phyloP scores from a whole-genome alignment of 2,329 filamentous ascomycete species.

The Aspergillus sp. region DNA sequence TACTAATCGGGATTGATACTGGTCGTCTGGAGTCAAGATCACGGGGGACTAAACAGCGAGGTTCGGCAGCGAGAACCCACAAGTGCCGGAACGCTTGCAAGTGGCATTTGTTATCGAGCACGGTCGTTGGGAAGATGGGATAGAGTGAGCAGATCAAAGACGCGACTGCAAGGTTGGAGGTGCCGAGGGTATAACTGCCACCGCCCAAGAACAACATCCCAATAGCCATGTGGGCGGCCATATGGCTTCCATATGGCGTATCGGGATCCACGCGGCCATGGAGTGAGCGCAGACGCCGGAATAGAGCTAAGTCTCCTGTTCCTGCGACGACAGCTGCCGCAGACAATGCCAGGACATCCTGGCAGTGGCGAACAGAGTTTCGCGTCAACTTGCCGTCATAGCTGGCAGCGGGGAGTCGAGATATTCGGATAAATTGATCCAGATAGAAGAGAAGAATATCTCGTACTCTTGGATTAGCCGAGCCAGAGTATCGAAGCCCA shows the following conservation, averaged over 20 bases:
- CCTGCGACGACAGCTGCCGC: slow-evolving; percentile 92
- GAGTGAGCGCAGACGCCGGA: slow-evolving; percentile 80
- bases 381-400: slow-evolving; percentile 85
- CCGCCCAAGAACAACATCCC: slow-evolving; percentile 89
- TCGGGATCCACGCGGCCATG: slow-evolving; percentile 84
- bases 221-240: slow-evolving; percentile 88
- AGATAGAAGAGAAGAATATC: slow-evolving; percentile 82
- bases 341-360: slow-evolving; percentile 81
- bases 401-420: slow-evolving; percentile 59
- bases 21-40: slow-evolving; percentile 83
- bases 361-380: slow-evolving; percentile 83
- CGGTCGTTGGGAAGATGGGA: slow-evolving; percentile 81
- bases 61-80: slow-evolving; percentile 91
- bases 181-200: slow-evolving; percentile 88
- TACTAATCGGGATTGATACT: slow-evolving; percentile 68
- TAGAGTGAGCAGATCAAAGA: slow-evolving; percentile 90
- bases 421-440: slow-evolving; percentile 80
- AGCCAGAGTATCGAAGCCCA: slow-evolving; percentile 72
- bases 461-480: slow-evolving; percentile 67
- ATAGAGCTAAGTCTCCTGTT: slow-evolving; percentile 81
- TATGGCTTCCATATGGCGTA: slow-evolving; percentile 87
- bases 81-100: slow-evolving; percentile 95
- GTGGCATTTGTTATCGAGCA: slow-evolving; percentile 92
- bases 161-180: slow-evolving; percentile 81
- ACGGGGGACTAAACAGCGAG: slow-evolving; percentile 81